Evolutionary conservation across 352 stramenopile species (phyloP), one percentile per base, ranked within the genome.

Genomic region (Pythium angustatum): DNA sequence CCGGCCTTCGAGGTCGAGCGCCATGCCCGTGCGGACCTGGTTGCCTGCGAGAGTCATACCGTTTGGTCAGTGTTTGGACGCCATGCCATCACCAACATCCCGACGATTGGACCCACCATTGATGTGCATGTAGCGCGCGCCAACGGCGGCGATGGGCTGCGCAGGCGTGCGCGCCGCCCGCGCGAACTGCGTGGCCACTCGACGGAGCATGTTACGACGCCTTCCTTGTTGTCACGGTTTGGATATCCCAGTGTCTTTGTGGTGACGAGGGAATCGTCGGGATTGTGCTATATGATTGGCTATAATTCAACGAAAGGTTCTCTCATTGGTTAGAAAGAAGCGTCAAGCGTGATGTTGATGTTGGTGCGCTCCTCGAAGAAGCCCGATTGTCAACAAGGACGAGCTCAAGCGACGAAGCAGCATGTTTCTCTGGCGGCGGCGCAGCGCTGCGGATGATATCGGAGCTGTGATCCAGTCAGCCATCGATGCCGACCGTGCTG

Each of bases 21-120:
- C 84, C 81, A 95, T 93, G 28, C 87, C 87, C 5, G 81, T 71
- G 14, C 87, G 85, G 31, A 95, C 73, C 57, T 95, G 87, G 59
- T 95, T 95, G 55, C 85, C 87, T 93, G 45, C 33, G 7, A 7
- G 33, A 14, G 14, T 38, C 14, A 14, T 14, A 7, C 22, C 38
- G 17, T 45, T 22, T n/a, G n/a, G n/a, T n/a, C n/a, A n/a, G n/a
- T n/a, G n/a, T n/a, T 17, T 48, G 12, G 30, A n/a, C n/a, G 12
- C 28, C 27, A 7, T 21, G 10, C 12, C 36, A 64, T 41, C 9
- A 57, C 11, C 22, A 41, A 15, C 34, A 41, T 41, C 34, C 34
- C 34, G 22, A 7, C 10, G 17, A 49, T 11, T n/a, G 40, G 4
- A 45, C 30, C 7, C 33, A 91, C 85, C 85, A 66, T 93, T 93